Evolutionary conservation across 148 eudicot species (phyloP).

Genomic region (Vaccinium macrocarpon): DNA sequence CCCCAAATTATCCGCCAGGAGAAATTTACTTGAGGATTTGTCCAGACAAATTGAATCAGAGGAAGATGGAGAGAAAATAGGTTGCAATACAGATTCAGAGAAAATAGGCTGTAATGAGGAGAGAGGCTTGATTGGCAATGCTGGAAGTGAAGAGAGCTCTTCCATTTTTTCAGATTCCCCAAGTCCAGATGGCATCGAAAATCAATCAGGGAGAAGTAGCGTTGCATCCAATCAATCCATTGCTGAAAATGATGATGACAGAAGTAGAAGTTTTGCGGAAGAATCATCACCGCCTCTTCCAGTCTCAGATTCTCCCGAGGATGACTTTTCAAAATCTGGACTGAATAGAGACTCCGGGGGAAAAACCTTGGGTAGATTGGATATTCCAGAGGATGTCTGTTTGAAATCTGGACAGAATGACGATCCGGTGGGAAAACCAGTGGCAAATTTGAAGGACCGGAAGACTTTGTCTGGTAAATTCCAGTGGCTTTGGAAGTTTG

Average conservation of each 20-base stretch:
- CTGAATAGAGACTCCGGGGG: constrained; percentile 25
- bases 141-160: constrained; percentile 55
- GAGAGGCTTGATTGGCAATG: constrained; percentile 31
- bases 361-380: constrained; percentile 12
- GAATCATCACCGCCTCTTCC: constrained; percentile 24
- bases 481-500: constrained; percentile 79
- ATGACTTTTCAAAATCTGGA: constrained; percentile 15
- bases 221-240: constrained; percentile 51
- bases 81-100: constrained; percentile 18
- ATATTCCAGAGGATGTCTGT: constrained; percentile 16
- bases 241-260: constrained; percentile 41
- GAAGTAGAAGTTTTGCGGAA: constrained; percentile 11
- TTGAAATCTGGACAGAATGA: constrained; percentile 23
- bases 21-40: constrained; percentile 70
- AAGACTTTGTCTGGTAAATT: constrained; percentile 56
- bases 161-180: constrained; percentile 51
- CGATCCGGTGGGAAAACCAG: constrained; percentile 26
- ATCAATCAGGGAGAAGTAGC: constrained; percentile 54
- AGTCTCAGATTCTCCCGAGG: constrained; percentile 22
- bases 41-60: constrained; percentile 60
- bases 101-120: constrained; percentile 25
- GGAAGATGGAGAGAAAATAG: constrained; percentile 39
- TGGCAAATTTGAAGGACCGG: constrained; percentile 15
- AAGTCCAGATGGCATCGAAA: constrained; percentile 46
- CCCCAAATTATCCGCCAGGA: constrained; percentile 47